phyloP scores from a whole-genome alignment of 495 filamentous ascomycete genomes.

The Talaromyces liani region DNA sequence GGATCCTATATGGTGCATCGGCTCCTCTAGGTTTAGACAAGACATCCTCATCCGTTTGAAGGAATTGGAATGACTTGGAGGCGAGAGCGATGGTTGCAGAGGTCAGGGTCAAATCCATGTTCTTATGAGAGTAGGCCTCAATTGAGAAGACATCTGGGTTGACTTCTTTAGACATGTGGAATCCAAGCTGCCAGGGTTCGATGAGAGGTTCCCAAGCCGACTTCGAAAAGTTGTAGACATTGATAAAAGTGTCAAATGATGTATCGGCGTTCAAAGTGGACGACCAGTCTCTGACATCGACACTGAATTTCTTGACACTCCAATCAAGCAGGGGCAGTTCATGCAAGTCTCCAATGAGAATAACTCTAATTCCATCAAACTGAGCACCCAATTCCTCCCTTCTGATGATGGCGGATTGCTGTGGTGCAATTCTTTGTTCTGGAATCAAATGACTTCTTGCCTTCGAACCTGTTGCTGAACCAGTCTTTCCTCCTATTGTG shows the following conservation, averaged over 20 bases:
- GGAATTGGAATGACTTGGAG: slow-evolving; percentile 86
- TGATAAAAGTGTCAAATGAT: slow-evolving; percentile 84
- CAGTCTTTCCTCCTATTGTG: slow-evolving; percentile 22
- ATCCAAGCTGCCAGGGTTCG: slow-evolving; percentile 91
- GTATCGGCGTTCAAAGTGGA: slow-evolving; percentile 80
- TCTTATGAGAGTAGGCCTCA: slow-evolving; percentile 80
- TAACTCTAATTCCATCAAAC: slow-evolving; percentile 82
- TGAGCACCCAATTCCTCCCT: slow-evolving; percentile 80
- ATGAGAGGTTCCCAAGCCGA: slow-evolving; percentile 96
- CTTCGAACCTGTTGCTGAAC: background rate
- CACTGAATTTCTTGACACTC: slow-evolving; percentile 83
- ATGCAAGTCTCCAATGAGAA: slow-evolving; percentile 91
- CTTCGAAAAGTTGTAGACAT: slow-evolving; percentile 98
- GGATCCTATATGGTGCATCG: slow-evolving; percentile 87
- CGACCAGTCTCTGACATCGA: slow-evolving; percentile 84
- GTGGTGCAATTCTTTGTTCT: slow-evolving; percentile 14
- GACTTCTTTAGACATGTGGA: slow-evolving; percentile 76
- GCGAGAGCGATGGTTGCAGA: slow-evolving; percentile 89
- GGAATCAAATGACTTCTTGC: slow-evolving; percentile 28
- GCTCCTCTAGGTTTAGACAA: slow-evolving; percentile 86
- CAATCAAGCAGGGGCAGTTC: slow-evolving; percentile 91
- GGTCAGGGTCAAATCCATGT: slow-evolving; percentile 84
- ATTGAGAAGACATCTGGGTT: slow-evolving; percentile 70
- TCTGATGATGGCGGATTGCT: slow-evolving; percentile 52
- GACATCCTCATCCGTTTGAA: slow-evolving; percentile 84